phyloP scores from a whole-genome alignment of 495 filamentous ascomycete genomes.

The Extremus antarcticus region DNA sequence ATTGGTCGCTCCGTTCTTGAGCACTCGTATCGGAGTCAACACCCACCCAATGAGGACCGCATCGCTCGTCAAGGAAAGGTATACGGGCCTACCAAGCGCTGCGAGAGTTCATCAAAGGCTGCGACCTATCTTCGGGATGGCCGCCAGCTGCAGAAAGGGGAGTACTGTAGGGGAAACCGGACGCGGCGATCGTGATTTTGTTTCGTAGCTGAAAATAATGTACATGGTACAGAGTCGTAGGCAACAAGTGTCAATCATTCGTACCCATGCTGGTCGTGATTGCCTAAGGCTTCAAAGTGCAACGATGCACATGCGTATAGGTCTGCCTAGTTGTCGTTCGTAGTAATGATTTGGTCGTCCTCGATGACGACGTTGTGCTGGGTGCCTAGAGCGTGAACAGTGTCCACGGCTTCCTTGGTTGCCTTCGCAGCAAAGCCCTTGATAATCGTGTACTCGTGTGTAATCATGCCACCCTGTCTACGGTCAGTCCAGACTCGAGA shows the following conservation, averaged over 20 bases:
- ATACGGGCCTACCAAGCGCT: not conserved
- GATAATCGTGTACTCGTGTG: conserved; percentile 48
- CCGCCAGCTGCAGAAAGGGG: too few species aligned
- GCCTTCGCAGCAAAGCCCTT: conserved; percentile 60
- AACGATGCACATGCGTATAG: too few species aligned
- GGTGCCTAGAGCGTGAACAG: conserved; percentile 53
- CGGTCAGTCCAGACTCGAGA: not conserved
- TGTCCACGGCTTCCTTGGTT: conserved; percentile 54
- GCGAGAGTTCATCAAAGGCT: too few species aligned
- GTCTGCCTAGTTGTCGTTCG: conserved; percentile 3
- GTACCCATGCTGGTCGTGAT: not conserved
- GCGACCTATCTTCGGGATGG: too few species aligned
- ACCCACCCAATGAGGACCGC: not conserved
- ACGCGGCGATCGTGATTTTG: too few species aligned
- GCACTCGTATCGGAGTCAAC: not conserved
- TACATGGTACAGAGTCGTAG: too few species aligned
- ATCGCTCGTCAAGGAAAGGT: not conserved
- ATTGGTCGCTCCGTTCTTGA: not conserved
- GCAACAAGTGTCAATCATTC: too few species aligned
- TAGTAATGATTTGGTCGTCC: conserved; percentile 51
- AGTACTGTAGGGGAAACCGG: too few species aligned
- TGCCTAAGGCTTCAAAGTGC: not conserved
- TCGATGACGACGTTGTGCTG: conserved; percentile 61
- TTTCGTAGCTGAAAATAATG: not conserved
- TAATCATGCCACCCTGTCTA: conserved; percentile 36